Base-by-base conservation (phyloP, 2,329 filamentous ascomycete genomes). In the Hypoxylon sp. region DNA sequence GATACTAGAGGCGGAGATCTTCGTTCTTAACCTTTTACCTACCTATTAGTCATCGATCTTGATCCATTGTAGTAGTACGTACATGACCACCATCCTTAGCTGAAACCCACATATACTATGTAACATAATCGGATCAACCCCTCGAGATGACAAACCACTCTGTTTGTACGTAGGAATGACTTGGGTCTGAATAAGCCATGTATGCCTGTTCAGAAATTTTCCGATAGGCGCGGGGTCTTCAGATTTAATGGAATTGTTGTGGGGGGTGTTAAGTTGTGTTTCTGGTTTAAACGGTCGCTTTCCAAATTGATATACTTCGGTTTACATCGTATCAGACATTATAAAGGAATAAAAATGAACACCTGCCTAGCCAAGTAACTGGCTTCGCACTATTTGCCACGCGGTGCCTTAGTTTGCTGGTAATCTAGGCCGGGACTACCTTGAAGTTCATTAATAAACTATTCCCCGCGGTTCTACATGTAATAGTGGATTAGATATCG, bases 101-200 rank as follows among this genome's bases (percentile, higher is more conserved):
- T 60, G 36, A 60, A 52, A 60, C 36, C 25, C 11, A 34, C 28
- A 41, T 36, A 56, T 46, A n/a, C n/a, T n/a, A n/a, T n/a, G n/a
- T n/a, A 56, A n/a, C 36, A 45, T 55, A 55, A 14, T 30, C 41
- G 17, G 36, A 17, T 13, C 23, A 56, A 56, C 25, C 52, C 53
- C 34, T 19, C 21, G 9, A 17, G 32, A 25, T 17, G 36, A 32
- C 38, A 45, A 32, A 43, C 34, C 17, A 17, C 50, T 53, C 34
- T 25, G 19, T 41, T 41, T 34, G 34, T 9, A 41, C 21, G 34
- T 9, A 41, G 19, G 38, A 32, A 21, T n/a, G 14, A 17, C 7
- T 53, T 17, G 30, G 34, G 10, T 38, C 23, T 52, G 17, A 28
- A 34, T 38, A 19, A 32, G 21, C 32, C 34, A 34, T 23, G 17